Evolutionary conservation across 192 early-diverging fungal genomes (phyloP).

Genomic region (Coemansia sp.): DNA sequence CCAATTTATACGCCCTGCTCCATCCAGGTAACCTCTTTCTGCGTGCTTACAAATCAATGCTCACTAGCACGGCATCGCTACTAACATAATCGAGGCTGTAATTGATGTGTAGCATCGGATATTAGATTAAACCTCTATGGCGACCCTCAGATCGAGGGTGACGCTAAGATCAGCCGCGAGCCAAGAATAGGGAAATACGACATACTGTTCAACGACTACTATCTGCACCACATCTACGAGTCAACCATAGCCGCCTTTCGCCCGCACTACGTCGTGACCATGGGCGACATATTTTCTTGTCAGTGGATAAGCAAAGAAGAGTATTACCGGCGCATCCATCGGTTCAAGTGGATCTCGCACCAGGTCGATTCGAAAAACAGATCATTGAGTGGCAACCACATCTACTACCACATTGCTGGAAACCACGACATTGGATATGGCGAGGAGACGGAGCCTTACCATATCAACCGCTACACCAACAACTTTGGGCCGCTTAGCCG

Average conservation of each 20-base stretch:
- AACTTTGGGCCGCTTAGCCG: constrained; percentile 60
- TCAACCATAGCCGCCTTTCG: constrained; percentile 49
- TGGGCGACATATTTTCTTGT: constrained; percentile 68
- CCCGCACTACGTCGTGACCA: constrained; percentile 57
- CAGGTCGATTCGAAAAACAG: constrained; percentile 29
- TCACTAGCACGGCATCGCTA: not conserved
- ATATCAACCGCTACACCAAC: constrained; percentile 54
- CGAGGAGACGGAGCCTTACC: constrained; percentile 53
- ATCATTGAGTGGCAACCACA: constrained; percentile 6
- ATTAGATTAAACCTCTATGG: constrained; percentile 60
- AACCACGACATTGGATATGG: constrained; percentile 72
- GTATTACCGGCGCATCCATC: constrained; percentile 55
- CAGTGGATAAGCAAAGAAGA: constrained; percentile 60
- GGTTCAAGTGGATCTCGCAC: constrained; percentile 59
- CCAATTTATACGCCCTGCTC: constrained; percentile 10
- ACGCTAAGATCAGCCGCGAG: constrained; percentile 58
- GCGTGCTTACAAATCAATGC: not conserved
- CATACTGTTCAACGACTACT: constrained; percentile 59
- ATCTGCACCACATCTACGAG: constrained; percentile 57
- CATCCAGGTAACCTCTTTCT: constrained; percentile 19
- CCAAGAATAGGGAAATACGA: constrained; percentile 56
- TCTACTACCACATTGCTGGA: constrained; percentile 56
- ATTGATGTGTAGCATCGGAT: constrained; percentile 24
- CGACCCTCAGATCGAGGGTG: constrained; percentile 69
- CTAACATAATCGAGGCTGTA: not conserved